Evolutionary conservation across 768 basidiomycete species (phyloP), one percentile per base, ranked within the genome.

Genomic region (Mycena pura): DNA sequence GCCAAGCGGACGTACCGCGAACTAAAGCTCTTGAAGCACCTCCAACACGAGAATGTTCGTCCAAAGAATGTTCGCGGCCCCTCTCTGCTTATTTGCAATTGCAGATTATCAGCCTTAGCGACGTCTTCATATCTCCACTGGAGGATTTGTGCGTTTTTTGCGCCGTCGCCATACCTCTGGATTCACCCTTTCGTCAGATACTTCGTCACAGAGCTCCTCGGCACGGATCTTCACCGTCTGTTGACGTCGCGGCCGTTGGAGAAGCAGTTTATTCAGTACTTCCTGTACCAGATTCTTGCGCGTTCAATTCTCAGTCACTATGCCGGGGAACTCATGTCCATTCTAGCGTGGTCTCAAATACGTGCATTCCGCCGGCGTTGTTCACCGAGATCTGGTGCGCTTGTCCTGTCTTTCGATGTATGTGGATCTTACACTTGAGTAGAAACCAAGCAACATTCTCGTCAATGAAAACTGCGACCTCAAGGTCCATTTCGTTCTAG

Each of bases 241-340:
- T 84, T 99, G 68, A 99, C 97, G 17, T 96, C 95, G 27, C 84
- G 97, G 41, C 97, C 97, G 13, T 82, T 99, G 69, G 97, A 99
- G 80, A 99, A 99, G 81, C 97, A 99, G 74, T 99, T 99, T 77
- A 99, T 99, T 59, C 97, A 99, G 73, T 99, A 99, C 76, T 99
- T 99, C 83, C 81, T 99, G 25, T 99, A 99, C 79, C 97, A 99
- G 77, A 99, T 99, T 64, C 84, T 99, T 60, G 95, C 95, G 57
- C 56, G 90, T 78, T 13, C 54, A 25, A 41, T 6, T 45, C 36
- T 22, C 32, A 51, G 40, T 50, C 32, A 31, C 45, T 24, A 38
- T 48, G 48, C 36, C 47, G 39, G 21, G 41, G 29, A 15, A 6
- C 48, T 56, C 40, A 51, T 50, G 52, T 40, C 49, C n/a, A 17